Base-by-base conservation (phyloP, 2,329 filamentous ascomycete species). In the Emergomyces africanus region DNA sequence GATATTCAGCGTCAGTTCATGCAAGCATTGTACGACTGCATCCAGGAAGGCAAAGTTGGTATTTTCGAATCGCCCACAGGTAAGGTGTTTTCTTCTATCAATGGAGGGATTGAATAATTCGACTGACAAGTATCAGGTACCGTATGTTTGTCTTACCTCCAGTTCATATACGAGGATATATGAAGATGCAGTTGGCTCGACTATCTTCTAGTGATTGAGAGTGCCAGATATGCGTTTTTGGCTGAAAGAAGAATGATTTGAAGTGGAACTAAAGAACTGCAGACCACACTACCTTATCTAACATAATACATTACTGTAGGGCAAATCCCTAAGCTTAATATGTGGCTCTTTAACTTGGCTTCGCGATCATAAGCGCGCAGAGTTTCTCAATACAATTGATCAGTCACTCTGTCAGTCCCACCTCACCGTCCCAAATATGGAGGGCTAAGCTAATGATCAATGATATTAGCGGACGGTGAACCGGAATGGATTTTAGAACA, bases 31-130 rank as follows among this genome's bases (percentile, higher is more conserved):
- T 96, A 95, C 69, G 75, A 83, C 55, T 89, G 90, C 61, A 81
- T 96, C 30, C 85, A 95, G 65, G 72, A 87, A 48, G 86, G 88
- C 9, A 89, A 91, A 68, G 79, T 96, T 53, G 91, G 89, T 35
- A 90, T 96, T 49, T 85, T 96, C 51, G 91, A 96, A 70, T 95
- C 89, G 51, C 91, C 91, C n/a, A 96, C 91, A 48, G 91, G 91
- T 71, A 87, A 83, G 62, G 5, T n/a, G n/a, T 15, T 30, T 20
- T 35, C 33, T 30, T 18, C 15, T 39, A 37, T 5, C 10, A 48
- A 59, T 42, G 15, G 42, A 30, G 18, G 48, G 20, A 28, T 39
- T 59, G 44, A 55, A 55, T n/a, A 30, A 18, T 49, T 35, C 3
- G 8, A 49, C 53, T 59, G 42, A 56, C 28, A 25, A 41, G 39